These are phyloP conservation scores for Metschnikowia borealis DNA, from an alignment of 805 yeast genomes.

Conservation along the genomic window DNA sequence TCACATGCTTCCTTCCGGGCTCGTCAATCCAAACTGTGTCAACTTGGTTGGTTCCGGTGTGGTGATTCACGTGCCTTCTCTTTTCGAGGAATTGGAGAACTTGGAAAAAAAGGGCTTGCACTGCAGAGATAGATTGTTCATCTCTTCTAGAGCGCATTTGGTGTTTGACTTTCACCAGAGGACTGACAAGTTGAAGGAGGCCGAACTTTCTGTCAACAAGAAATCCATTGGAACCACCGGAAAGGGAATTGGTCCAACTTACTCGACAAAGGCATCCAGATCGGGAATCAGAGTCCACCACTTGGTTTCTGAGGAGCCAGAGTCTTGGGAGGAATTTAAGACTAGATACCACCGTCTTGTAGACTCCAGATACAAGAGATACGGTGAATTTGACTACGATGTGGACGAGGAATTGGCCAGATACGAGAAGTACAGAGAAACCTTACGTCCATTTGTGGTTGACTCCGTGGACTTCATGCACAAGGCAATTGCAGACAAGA, in stretches of 20 bases:
- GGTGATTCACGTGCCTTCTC: conserved; percentile 90
- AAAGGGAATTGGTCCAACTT: conserved; percentile 98
- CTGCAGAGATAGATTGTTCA: conserved; percentile 71
- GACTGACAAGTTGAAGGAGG: conserved; percentile 92
- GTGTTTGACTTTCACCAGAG: conserved; percentile 98
- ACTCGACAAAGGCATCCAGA: conserved; percentile 93
- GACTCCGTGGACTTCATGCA: conserved; percentile 87
- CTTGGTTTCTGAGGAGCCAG: conserved; percentile 82
- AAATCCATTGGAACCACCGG: conserved; percentile 97
- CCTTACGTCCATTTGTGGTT: conserved; percentile 84
- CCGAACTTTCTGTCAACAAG: conserved; percentile 75
- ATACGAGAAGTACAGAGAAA: conserved; percentile 70
- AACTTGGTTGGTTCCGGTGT: conserved; percentile 95
- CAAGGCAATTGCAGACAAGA: conserved; percentile 67
- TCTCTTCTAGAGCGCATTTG: conserved; percentile 91
- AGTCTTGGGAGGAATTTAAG: conserved; percentile 90
- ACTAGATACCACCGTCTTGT: conserved; percentile 71
- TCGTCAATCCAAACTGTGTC: conserved; percentile 86
- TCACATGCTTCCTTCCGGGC: conserved; percentile 99
- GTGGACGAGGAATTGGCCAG: conserved; percentile 71
- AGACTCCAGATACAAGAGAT: conserved; percentile 79
- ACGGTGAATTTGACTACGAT: conserved; percentile 90
- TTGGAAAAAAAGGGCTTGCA: conserved; percentile 79
- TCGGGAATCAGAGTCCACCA: conserved; percentile 97
- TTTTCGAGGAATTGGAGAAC: conserved; percentile 80